Evolutionary conservation across 1,284 basidiomycete species (phyloP), one percentile per base, ranked within the genome.

Genomic region (Ustilago curta): DNA sequence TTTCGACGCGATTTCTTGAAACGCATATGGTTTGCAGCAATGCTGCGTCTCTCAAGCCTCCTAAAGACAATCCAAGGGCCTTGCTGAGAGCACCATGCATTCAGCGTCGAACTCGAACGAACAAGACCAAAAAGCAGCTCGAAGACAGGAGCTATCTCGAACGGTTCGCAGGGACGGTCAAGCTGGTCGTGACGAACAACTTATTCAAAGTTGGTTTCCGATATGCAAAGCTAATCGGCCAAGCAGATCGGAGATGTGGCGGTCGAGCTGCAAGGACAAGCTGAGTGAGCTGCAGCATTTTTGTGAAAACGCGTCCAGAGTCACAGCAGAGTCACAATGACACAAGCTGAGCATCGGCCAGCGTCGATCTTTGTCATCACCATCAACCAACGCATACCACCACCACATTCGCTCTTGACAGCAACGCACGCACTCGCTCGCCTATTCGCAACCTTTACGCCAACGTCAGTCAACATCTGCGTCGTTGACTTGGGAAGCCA

Each of bases 211-310:
- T n/a, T n/a, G n/a, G n/a, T n/a, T 27, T 7, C 27, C 27, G 27
- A 27, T 27, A 27, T 7, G 27, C 27, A 7, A 27, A 27, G 27
- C 27, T 27, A 27, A 7, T 27, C 27, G 27, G n/a, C n/a, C n/a
- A n/a, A n/a, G n/a, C n/a, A 32, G 44, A 45, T 45, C 44, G 32
- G 44, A 45, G 44, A 45, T 45, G 16, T 18, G 32, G n/a, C 39
- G n/a, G 39, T 18, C 35, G 59, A 44, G 44, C 11, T 45, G 42
- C 32, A 21, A 9, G 51, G 39, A 37, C n/a, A 42, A 42, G 40
- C 47, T n/a, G n/a, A n/a, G n/a, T 53, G 40, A 48, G 64, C 47
- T 59, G 65, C 65, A 60, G 35, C 53, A 35, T 43, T 37, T 60
- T 49, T 35, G 27, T 31, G 32, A 27, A n/a, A 44, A 66, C 63